Evolutionary conservation across 2,329 filamentous ascomycete genomes (phyloP).

Genomic region (Fusarium buharicum): DNA sequence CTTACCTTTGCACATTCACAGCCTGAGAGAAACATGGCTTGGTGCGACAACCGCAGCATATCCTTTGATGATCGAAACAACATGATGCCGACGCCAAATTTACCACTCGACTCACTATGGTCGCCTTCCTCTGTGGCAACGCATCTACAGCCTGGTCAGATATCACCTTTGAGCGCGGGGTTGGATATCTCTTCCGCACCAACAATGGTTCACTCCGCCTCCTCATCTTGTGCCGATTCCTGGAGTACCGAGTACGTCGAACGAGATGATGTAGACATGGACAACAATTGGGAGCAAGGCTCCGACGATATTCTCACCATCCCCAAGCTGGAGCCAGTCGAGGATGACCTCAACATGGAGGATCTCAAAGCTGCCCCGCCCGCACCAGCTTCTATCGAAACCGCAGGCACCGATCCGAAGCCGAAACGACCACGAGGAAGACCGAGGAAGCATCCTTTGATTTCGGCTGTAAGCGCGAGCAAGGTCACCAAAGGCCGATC

Average conservation of each 20-base stretch:
- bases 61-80: slow-evolving; percentile 53
- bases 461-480: slow-evolving; percentile 64
- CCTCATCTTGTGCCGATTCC: slow-evolving; percentile 59
- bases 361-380: slow-evolving; percentile 59
- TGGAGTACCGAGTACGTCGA: slow-evolving; percentile 57
- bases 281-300: slow-evolving; percentile 59
- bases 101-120: slow-evolving; percentile 49
- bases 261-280: slow-evolving; percentile 53
- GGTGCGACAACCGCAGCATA: slow-evolving; percentile 59
- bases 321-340: slow-evolving; percentile 67
- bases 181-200: slow-evolving; percentile 58
- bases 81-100: slow-evolving; percentile 48
- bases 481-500: slow-evolving; percentile 82
- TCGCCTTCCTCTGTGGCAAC: slow-evolving; percentile 36
- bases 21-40: slow-evolving; percentile 56
- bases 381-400: slow-evolving; percentile 34
- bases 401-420: slow-evolving; percentile 51
- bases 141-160: slow-evolving; percentile 57
- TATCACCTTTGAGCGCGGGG: slow-evolving; percentile 65
- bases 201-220: slow-evolving; percentile 57
- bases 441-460: slow-evolving; percentile 81
- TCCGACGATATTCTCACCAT: slow-evolving; percentile 59
- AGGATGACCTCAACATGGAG: slow-evolving; percentile 65
- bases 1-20: slow-evolving; percentile 54
- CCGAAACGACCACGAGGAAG: slow-evolving; percentile 78